Evolutionary conservation across 2,329 filamentous ascomycete species (phyloP).

Genomic region (Chaetothyriales sp.): DNA sequence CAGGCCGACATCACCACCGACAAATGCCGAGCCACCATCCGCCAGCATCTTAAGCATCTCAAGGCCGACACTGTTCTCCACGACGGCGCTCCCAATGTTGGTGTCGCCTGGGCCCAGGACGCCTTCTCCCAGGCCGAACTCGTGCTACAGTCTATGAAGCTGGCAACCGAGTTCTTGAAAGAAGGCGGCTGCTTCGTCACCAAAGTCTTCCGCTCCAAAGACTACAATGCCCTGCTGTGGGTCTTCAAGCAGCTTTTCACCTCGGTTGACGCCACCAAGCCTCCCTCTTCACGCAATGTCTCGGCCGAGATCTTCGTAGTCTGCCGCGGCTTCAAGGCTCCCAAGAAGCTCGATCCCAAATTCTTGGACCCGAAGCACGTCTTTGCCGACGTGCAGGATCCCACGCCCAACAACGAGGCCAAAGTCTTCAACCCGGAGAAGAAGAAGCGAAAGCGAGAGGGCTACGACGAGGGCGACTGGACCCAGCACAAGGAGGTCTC

Average conservation of each 20-base stretch:
- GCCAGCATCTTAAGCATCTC: slow-evolving; percentile 84
- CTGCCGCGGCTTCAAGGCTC: slow-evolving; percentile 86
- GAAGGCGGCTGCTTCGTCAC: slow-evolving; percentile 90
- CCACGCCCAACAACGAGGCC: slow-evolving; percentile 86
- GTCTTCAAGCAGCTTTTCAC: slow-evolving; percentile 93
- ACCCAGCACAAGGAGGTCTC: slow-evolving; percentile 80
- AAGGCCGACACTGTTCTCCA: slow-evolving; percentile 93
- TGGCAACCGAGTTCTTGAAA: slow-evolving; percentile 83
- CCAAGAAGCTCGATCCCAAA: slow-evolving; percentile 80
- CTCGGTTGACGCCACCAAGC: slow-evolving; percentile 94
- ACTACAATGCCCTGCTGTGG: slow-evolving; percentile 93
- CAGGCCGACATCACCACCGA: slow-evolving; percentile 97
- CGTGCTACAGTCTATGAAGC: slow-evolving; percentile 75
- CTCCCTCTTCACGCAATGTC: slow-evolving; percentile 86
- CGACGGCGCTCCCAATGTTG: slow-evolving; percentile 94
- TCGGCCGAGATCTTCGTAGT: slow-evolving; percentile 98
- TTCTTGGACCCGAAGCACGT: slow-evolving; percentile 82
- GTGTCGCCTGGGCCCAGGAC: slow-evolving; percentile 96
- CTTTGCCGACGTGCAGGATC: slow-evolving; percentile 78
- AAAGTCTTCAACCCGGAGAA: slow-evolving; percentile 95
- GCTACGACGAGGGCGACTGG: slow-evolving; percentile 93
- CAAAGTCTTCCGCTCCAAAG: slow-evolving; percentile 93
- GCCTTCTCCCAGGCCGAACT: slow-evolving; percentile 95
- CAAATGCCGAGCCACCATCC: slow-evolving; percentile 81
- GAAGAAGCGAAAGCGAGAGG: slow-evolving; percentile 94